A percentile compares a stretch with the other conserved stretches of the same genome.
Evolutionary conservation across 495 filamentous ascomycete genomes (phyloP).

Genomic region (Tricharina praecox): DNA sequence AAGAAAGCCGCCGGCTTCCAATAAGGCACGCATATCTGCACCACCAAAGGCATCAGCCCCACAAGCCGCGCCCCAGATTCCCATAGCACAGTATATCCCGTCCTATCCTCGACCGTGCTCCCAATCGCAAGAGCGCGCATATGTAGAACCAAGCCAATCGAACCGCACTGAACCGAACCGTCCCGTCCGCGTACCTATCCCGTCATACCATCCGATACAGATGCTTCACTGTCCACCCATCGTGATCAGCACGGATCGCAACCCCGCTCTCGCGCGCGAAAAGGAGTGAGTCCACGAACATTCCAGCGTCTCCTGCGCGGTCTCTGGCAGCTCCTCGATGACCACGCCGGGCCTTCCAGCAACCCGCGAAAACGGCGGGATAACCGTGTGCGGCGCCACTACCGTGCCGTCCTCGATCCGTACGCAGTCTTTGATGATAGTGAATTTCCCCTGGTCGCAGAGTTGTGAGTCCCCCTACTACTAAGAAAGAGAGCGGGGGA

Average conservation of each 20-base stretch:
- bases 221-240: constrained; percentile 16
- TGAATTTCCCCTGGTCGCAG: constrained; percentile 46
- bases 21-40: not conserved
- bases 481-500: too few species aligned
- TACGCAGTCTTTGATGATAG: constrained; percentile 79
- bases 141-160: too few species aligned
- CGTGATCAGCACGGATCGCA: too few species aligned
- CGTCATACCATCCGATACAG: constrained; percentile 23
- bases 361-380: constrained; percentile 75
- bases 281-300: too few species aligned
- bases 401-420: constrained; percentile 67
- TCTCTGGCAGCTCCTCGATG: constrained; percentile 73
- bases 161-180: too few species aligned
- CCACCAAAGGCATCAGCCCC: not conserved
- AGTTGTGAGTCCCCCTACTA: not conserved
- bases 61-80: too few species aligned
- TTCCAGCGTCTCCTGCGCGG: constrained; percentile 44
- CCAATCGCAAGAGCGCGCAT: too few species aligned
- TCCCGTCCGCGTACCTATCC: too few species aligned
- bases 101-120: too few species aligned
- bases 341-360: constrained; percentile 65
- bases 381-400: constrained; percentile 73
- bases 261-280: too few species aligned
- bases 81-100: too few species aligned
- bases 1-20: too few species aligned